Evolutionary conservation across 2,329 filamentous ascomycete species (phyloP), one percentile per base, ranked within the genome.

Genomic region (Aureobasidium sp.): DNA sequence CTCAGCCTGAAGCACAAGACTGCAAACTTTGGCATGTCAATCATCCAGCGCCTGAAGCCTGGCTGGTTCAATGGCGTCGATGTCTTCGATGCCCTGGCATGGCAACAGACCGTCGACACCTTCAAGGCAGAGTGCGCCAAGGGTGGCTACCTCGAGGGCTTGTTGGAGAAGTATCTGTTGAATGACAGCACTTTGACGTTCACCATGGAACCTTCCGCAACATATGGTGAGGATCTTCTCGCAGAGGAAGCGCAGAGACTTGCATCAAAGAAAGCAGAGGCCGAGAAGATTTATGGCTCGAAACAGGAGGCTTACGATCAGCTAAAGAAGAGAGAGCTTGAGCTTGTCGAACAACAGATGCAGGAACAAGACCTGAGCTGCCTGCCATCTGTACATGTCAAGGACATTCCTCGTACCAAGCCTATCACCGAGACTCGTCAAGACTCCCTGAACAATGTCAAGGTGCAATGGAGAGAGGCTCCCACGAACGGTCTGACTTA

Each of bases 31-130:
- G 94, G 94, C 15, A 90, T 97, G 81, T 87, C 87, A 20, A 84
- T 97, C 59, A 85, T 99, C 75, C 90, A 96, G 68, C 86, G 93
- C 45, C 81, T 97, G 8, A 90, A 96, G 71, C 88, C 91, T 1
- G 87, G 89, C 63, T 99, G 94, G 94, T 97, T 99, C 76, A 95
- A 94, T 62, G 94, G 93, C 5, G 86, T 91, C 3, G 90, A 97
- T 72, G 93, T 94, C 0, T 95, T 97, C 75, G 87, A 96, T 67
- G 87, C 90, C 14, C 79, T 99, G 39, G 88, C 91, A 2, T 97
- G 92, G 91, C 94, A 96, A 68, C 88, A 94, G 47, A 91, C 90
- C 0, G 87, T 97, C 3, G 79, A 87, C 29, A 86, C 86, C 6
- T 99, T 99, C 76, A 88, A 96, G 75, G 77, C 82, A 1, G 84